Conservation (phyloP, 2,329 filamentous ascomycete genomes). For the Nemania sp. region DNA sequence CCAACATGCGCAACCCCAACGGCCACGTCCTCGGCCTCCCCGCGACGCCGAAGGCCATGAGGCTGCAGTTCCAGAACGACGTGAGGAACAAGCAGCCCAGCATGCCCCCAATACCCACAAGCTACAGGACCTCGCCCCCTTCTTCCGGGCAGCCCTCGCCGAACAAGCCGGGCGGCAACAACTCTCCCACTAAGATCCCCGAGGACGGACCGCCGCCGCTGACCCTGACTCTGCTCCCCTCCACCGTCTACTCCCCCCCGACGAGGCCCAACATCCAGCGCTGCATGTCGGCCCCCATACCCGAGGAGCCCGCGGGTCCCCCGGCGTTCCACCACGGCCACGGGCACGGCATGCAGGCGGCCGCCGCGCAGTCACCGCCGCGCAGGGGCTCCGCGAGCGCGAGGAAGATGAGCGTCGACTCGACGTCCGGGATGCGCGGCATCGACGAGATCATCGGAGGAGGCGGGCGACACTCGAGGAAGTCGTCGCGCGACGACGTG, state of each 20-base stretch:
- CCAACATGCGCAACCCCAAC: conserved; percentile 51
- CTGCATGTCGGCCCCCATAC: conserved; percentile 65
- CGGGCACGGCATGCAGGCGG: conserved; percentile 40
- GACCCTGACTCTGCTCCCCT: conserved; percentile 61
- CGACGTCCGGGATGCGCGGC: conserved; percentile 48
- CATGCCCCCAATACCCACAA: conserved; percentile 58
- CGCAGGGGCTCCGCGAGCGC: conserved; percentile 38
- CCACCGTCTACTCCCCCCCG: conserved; percentile 64
- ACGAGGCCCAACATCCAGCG: conserved; percentile 55
- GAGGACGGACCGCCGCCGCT: conserved; percentile 48
- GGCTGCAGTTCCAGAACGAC: conserved; percentile 70
- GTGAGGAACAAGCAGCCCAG: conserved; percentile 58
- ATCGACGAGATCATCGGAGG: conserved; percentile 53
- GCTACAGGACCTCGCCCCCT: conserved; percentile 51
- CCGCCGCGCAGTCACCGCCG: conserved; percentile 33
- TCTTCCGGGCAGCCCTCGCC: conserved; percentile 45
- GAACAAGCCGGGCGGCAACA: conserved; percentile 37
- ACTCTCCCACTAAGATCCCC: conserved; percentile 38
- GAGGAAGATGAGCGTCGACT: conserved; percentile 46
- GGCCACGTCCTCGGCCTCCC: conserved; percentile 75
- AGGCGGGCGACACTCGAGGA: conserved; percentile 43
- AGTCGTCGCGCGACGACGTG: conserved; percentile 56
- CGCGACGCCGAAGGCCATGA: conserved; percentile 89
- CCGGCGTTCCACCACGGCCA: conserved; percentile 47
- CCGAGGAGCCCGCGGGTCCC: conserved; percentile 48